Evolutionary conservation across 2,329 filamentous ascomycete genomes (phyloP).

Genomic region (Aphanocladium album): DNA sequence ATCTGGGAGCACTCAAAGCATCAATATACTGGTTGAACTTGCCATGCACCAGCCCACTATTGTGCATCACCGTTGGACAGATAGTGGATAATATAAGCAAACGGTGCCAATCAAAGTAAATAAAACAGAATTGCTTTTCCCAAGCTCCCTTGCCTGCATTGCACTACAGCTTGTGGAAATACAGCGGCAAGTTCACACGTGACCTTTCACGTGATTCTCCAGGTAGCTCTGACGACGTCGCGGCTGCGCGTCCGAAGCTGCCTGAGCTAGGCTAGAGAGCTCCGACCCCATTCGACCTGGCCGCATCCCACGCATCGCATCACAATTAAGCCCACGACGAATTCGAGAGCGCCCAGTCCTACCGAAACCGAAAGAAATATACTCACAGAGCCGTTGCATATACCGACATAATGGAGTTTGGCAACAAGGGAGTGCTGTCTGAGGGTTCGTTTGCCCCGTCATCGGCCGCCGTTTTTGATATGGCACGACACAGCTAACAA

Average conservation of each 20-base stretch:
- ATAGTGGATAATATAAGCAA: background rate
- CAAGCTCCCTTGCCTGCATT: background rate
- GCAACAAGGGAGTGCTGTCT: slow-evolving; percentile 56
- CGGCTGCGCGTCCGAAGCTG: slow-evolving; percentile 16
- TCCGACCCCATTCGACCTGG: slow-evolving; percentile 5
- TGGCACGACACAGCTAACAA: slow-evolving; percentile 22
- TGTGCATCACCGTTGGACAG: background rate
- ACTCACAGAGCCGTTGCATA: background rate
- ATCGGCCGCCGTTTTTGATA: slow-evolving; percentile 16
- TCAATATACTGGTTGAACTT: background rate
- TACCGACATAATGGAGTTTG: slow-evolving; percentile 52
- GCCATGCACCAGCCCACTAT: background rate
- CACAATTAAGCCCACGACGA: slow-evolving; percentile 6
- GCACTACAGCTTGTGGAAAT: too few relatives aligned
- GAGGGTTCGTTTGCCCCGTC: slow-evolving; percentile 46
- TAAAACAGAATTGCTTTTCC: background rate
- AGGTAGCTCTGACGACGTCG: slow-evolving; percentile 13
- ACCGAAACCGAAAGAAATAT: background rate
- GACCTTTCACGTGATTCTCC: slow-evolving; percentile 6
- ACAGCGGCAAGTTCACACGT: background rate
- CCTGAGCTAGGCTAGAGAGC: slow-evolving; percentile 14
- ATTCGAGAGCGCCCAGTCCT: background rate
- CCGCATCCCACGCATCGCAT: slow-evolving; percentile 1
- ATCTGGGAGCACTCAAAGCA: background rate
- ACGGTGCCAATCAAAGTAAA: background rate